Evolutionary conservation across 164 flowering plant genomes (phyloP).

Genomic region (Houttuynia cordata): DNA sequence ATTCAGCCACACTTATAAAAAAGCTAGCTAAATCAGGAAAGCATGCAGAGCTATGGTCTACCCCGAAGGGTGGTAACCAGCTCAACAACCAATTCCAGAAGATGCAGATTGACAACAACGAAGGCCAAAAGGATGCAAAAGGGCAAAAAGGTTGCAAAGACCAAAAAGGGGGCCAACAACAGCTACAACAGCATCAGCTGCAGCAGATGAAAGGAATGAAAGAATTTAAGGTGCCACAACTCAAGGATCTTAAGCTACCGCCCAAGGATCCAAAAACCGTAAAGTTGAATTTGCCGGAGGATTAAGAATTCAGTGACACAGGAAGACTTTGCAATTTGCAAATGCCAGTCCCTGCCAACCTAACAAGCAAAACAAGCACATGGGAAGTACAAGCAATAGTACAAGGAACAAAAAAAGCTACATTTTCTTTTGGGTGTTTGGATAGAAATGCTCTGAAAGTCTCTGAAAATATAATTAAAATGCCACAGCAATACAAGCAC

Average conservation of each 20-base stretch:
- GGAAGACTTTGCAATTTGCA: too few relatives aligned
- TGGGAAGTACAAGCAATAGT: too few relatives aligned
- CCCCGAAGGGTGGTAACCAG: slow-evolving; percentile 33
- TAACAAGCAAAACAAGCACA: too few relatives aligned
- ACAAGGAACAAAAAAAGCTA: too few relatives aligned
- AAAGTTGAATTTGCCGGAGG: slow-evolving; percentile 41
- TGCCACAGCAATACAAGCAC: too few relatives aligned
- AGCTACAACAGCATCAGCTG: slow-evolving; percentile 16
- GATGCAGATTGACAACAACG: slow-evolving; percentile 50
- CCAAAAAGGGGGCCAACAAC: slow-evolving; percentile 20
- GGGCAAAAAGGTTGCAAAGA: slow-evolving; percentile 36
- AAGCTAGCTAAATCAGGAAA: slow-evolving; percentile 72
- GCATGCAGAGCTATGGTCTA: slow-evolving; percentile 82
- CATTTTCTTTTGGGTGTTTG: too few relatives aligned
- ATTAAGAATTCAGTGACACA: slow-evolving; percentile 40
- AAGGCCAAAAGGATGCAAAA: slow-evolving; percentile 31
- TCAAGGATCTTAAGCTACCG: slow-evolving; percentile 47
- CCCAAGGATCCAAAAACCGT: slow-evolving; percentile 38
- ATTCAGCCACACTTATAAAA: slow-evolving; percentile 59
- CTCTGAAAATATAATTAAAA: too few relatives aligned
- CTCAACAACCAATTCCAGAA: slow-evolving; percentile 52
- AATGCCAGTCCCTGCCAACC: too few relatives aligned
- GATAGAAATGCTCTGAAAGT: too few relatives aligned
- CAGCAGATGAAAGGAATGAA: slow-evolving; percentile 56
- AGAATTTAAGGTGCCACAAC: slow-evolving; percentile 46